phyloP scores from a whole-genome alignment of 768 basidiomycete species.

The Tephrocybe rancida region DNA sequence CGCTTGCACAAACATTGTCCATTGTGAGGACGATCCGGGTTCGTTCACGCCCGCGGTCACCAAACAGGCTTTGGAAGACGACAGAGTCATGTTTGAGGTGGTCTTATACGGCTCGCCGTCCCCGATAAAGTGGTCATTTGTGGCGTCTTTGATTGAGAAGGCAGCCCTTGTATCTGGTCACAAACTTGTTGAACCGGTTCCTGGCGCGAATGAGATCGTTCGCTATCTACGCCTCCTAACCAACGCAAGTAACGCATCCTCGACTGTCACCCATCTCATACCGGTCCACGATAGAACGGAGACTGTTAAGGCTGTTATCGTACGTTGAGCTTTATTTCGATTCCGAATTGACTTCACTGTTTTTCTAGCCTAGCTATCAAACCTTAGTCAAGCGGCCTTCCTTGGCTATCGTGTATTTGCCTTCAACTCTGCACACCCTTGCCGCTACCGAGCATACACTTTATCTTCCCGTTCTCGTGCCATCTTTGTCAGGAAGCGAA shows the following conservation, averaged over 20 bases:
- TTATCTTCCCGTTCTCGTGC: constrained; percentile 63
- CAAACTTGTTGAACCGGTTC: constrained; percentile 26
- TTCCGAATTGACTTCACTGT: constrained; percentile 37
- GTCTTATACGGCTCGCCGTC: constrained; percentile 69
- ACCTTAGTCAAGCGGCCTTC: constrained; percentile 48
- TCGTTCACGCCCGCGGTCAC: constrained; percentile 37
- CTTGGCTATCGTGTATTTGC: constrained; percentile 70
- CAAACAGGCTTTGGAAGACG: constrained; percentile 24
- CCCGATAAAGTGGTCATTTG: constrained; percentile 60
- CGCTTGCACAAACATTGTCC: constrained; percentile 16
- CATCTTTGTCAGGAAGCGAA: constrained; percentile 21
- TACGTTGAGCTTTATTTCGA: constrained; percentile 36
- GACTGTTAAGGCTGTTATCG: constrained; percentile 23
- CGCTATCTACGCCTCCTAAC: constrained; percentile 32
- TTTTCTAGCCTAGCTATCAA: constrained; percentile 44
- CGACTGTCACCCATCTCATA: constrained; percentile 30
- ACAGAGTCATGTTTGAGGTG: constrained; percentile 54
- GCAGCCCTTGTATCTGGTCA: constrained; percentile 43
- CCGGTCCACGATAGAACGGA: constrained; percentile 41
- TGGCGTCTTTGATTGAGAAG: constrained; percentile 61
- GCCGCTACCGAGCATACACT: constrained; percentile 37
- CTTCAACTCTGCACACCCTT: constrained; percentile 41
- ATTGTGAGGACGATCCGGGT: constrained; percentile 36
- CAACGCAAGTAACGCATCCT: constrained; percentile 22
- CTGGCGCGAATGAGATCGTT: constrained; percentile 22